These are phyloP conservation scores for Phytophthora litchii DNA, from an alignment of 352 stramenopile species.

Conservation along the genomic window DNA sequence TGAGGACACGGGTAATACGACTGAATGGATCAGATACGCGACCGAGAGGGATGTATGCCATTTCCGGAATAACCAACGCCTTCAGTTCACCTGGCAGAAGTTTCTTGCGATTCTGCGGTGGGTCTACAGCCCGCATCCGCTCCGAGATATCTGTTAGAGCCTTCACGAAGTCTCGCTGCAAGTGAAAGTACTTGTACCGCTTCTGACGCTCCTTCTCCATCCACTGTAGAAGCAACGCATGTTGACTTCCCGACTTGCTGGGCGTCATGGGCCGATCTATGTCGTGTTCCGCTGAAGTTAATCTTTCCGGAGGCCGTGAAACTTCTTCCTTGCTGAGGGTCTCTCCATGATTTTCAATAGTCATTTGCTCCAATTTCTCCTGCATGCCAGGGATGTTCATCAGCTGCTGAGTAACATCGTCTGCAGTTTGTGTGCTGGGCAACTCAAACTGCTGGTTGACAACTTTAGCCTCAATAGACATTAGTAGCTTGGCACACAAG, in stretches of 20 bases:
- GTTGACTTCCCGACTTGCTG: constrained; percentile 24
- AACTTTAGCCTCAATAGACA: constrained; percentile 85
- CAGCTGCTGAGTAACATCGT: constrained; percentile 51
- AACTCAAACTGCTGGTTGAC: constrained; percentile 83
- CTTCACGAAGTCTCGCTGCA: constrained; percentile 80
- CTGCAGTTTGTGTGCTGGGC: constrained; percentile 28
- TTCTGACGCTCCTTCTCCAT: constrained; percentile 83
- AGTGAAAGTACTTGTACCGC: constrained; percentile 82
- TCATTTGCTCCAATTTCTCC: constrained; percentile 47
- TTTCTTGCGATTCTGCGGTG: constrained; percentile 67
- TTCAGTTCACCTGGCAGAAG: constrained; percentile 56
- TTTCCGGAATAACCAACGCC: constrained; percentile 55
- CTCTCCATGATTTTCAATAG: constrained; percentile 13
- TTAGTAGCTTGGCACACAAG: constrained; percentile 75
- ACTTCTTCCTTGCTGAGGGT: constrained; percentile 8
- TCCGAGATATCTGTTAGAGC: constrained; percentile 76
- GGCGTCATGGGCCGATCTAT: constrained; percentile 3
- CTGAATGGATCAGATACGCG: constrained; percentile 75
- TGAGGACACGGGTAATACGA: constrained; percentile 67
- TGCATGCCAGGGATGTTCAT: constrained; percentile 66
- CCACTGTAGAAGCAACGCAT: constrained; percentile 70
- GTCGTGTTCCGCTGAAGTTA: constrained; percentile 1
- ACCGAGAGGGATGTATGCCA: constrained; percentile 80
- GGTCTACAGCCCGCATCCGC: constrained; percentile 67
- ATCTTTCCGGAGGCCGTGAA: constrained; percentile 9